A percentile compares a stretch with the other conserved stretches of the same genome.
phyloP scores from a whole-genome alignment of 2,329 filamentous ascomycete genomes.

The Penicillium crustosum region DNA sequence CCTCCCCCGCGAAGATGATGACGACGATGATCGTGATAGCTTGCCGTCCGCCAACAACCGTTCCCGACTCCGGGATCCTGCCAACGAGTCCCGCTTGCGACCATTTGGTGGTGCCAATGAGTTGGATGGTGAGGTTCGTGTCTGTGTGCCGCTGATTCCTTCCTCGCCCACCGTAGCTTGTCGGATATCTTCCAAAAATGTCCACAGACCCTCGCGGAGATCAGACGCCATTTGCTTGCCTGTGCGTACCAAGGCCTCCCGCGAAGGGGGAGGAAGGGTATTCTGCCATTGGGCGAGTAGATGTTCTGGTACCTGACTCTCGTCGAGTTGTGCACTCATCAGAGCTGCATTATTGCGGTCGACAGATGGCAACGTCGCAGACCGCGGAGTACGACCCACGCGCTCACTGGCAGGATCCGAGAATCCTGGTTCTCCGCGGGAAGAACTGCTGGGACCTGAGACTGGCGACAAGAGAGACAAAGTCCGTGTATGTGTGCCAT shows the following conservation, averaged over 20 bases:
- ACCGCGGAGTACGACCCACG: slow-evolving; percentile 39
- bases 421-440: slow-evolving; percentile 20
- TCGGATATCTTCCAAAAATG: slow-evolving; percentile 90
- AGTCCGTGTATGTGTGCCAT: slow-evolving; percentile 62
- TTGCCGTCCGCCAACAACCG: slow-evolving; percentile 31
- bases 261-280: slow-evolving; percentile 46
- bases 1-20: slow-evolving; percentile 33
- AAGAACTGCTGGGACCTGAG: slow-evolving; percentile 17
- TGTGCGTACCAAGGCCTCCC: slow-evolving; percentile 55
- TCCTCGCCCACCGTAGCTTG: slow-evolving; percentile 97
- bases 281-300: slow-evolving; percentile 42
- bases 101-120: slow-evolving; percentile 19
- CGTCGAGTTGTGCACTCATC: slow-evolving; percentile 21
- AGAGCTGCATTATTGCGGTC: slow-evolving; percentile 33
- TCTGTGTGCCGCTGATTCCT: slow-evolving; percentile 62
- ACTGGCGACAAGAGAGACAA: slow-evolving; percentile 78
- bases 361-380: slow-evolving; percentile 43
- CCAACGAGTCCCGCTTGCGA: slow-evolving; percentile 34
- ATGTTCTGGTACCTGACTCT: slow-evolving; percentile 34
- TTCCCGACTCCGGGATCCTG: slow-evolving; percentile 35
- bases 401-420: slow-evolving; percentile 23
- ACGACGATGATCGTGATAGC: slow-evolving; percentile 34
- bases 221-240: slow-evolving; percentile 83
- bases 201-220: slow-evolving; percentile 85
- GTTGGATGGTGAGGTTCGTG: slow-evolving; percentile 34